phyloP scores from a whole-genome alignment of 1,284 basidiomycete species.

The Microbotryum violaceum region DNA sequence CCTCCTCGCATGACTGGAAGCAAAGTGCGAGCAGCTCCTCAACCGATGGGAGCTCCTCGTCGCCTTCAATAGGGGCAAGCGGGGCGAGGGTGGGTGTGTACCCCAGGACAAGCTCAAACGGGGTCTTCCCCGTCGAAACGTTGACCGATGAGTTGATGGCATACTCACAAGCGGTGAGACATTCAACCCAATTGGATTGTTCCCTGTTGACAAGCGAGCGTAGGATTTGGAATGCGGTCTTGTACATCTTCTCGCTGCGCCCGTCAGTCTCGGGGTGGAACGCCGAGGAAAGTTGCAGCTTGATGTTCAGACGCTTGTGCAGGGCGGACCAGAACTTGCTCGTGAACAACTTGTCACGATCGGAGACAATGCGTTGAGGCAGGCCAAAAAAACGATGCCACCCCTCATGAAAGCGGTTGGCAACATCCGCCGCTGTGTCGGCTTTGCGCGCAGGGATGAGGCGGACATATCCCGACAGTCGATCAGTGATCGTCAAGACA shows the following conservation, averaged over 20 bases:
- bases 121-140: slow-evolving; percentile 16
- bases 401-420: slow-evolving; percentile 29
- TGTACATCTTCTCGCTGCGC: slow-evolving; percentile 28
- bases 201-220: background rate
- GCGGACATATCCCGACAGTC: slow-evolving; percentile 42
- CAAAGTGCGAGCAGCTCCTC: slow-evolving; percentile 9
- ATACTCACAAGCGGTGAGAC: slow-evolving; percentile 13
- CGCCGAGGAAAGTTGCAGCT: slow-evolving; percentile 42
- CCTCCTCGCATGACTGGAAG: slow-evolving; percentile 27
- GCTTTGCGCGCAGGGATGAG: slow-evolving; percentile 36
- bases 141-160: slow-evolving; percentile 25
- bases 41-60: slow-evolving; percentile 21
- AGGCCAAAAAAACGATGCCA: slow-evolving; percentile 44
- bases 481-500: slow-evolving; percentile 43
- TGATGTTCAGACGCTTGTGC: slow-evolving; percentile 26
- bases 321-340: slow-evolving; percentile 35
- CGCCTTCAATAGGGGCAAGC: background rate
- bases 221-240: slow-evolving; percentile 8
- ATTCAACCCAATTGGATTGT: slow-evolving; percentile 21
- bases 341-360: slow-evolving; percentile 34
- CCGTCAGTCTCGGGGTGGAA: slow-evolving; percentile 46
- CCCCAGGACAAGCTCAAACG: slow-evolving; percentile 23
- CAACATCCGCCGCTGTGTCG: slow-evolving; percentile 31
- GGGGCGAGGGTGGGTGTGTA: slow-evolving; percentile 36
- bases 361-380: slow-evolving; percentile 31